phyloP scores from a whole-genome alignment of 768 basidiomycete genomes.

The Russula sp. region DNA sequence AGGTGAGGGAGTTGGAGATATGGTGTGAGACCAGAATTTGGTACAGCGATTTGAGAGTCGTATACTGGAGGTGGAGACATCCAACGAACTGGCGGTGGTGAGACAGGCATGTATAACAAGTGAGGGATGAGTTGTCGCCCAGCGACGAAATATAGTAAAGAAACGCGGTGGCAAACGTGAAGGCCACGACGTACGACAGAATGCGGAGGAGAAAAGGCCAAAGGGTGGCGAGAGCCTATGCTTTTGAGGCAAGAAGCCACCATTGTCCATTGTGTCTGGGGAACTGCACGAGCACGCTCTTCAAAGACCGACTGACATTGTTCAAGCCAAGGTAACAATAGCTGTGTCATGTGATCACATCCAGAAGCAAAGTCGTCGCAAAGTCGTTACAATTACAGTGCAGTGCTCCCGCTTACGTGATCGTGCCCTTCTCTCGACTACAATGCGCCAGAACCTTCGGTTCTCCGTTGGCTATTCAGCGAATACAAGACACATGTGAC shows the following conservation, averaged over 20 bases:
- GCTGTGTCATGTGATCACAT: neutral
- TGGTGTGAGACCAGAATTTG: conserved; percentile 50
- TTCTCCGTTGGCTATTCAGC: neutral
- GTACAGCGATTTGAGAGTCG: conserved; percentile 36
- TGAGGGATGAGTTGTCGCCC: conserved; percentile 20
- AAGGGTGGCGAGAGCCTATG: neutral
- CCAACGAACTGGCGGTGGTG: conserved; percentile 27
- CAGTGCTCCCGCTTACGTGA: neutral
- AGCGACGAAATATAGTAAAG: conserved; percentile 18
- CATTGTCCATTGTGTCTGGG: conserved; percentile 17
- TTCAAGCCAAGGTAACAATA: conserved; percentile 5
- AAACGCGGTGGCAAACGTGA: neutral
- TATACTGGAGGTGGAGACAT: conserved; percentile 50
- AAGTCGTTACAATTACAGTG: neutral
- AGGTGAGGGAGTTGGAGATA: conserved; percentile 81
- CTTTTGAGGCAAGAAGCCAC: conserved; percentile 16
- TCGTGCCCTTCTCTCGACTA: neutral
- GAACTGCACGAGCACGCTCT: neutral
- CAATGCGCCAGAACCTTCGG: neutral
- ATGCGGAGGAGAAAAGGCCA: conserved; percentile 7
- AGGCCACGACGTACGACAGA: conserved; percentile 15
- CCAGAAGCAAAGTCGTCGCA: neutral
- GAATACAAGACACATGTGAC: neutral
- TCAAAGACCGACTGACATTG: conserved; percentile 1
- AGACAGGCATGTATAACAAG: conserved; percentile 27